A percentile compares a stretch with the other conserved stretches of the same genome.
Conservation (phyloP, 805 yeast species). For the Spathaspora arborariae region DNA sequence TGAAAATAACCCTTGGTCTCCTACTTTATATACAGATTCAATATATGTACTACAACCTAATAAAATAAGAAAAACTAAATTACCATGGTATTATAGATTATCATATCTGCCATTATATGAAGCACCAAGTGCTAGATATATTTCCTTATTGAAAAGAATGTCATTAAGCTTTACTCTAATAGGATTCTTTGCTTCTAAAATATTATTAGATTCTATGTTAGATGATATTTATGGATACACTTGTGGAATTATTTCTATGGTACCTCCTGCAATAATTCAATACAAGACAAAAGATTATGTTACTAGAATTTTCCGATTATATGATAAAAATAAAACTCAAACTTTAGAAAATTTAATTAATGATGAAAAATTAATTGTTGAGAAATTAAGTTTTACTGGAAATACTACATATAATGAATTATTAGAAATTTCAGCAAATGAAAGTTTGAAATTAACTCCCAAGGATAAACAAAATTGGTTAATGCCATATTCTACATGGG, state of each 20-base stretch:
- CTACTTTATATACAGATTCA: constrained; percentile 41
- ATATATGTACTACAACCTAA: constrained; percentile 42
- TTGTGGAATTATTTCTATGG: constrained; percentile 45
- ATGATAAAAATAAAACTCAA: constrained; percentile 60
- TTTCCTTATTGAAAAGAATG: constrained; percentile 59
- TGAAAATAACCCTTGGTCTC: constrained; percentile 45
- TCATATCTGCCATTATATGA: constrained; percentile 62
- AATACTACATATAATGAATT: constrained; percentile 59
- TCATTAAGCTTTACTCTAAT: constrained; percentile 57
- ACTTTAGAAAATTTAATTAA: constrained; percentile 55
- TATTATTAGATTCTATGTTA: constrained; percentile 51
- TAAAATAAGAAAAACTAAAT: constrained; percentile 35
- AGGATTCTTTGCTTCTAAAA: constrained; percentile 61
- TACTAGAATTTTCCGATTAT: constrained; percentile 65
- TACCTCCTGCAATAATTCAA: constrained; percentile 50
- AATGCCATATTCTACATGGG: constrained; percentile 35
- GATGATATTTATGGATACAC: constrained; percentile 46
- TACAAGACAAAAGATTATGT: constrained; percentile 65
- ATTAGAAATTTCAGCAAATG: constrained; percentile 41
- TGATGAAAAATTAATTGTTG: constrained; percentile 65
- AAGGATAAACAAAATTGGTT: constrained; percentile 31
- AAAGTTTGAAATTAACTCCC: constrained; percentile 36
- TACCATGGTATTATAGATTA: constrained; percentile 50
- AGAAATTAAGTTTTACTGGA: constrained; percentile 66
- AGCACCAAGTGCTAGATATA: constrained; percentile 59